Evolutionary conservation across 306 rosid species (phyloP), one percentile per base, ranked within the genome.

Genomic region (Abrus pulchellus): DNA sequence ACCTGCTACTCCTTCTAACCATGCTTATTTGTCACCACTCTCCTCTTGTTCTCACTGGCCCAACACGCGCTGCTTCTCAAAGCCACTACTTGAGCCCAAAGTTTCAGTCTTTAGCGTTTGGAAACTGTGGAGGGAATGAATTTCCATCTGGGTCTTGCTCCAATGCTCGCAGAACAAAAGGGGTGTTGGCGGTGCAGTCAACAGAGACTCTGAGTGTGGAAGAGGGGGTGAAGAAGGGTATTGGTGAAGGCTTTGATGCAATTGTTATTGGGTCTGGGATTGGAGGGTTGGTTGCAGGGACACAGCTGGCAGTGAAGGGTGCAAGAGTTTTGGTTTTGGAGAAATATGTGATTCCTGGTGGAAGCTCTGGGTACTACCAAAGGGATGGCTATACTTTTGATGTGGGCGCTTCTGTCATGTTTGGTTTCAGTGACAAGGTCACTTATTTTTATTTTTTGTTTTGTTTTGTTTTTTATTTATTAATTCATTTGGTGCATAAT

Each of bases 391-490:
- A 95, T 80, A 93, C 96, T 75, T 95, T 93, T 85, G 98, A 95
- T 87, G 99, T 93, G 72, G 97, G 98, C 0, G 93, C 99, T 78
- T 95, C 98, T 78, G 99, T 95, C 75, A 93, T 95, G 99, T 95
- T 95, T 65, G 97, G 99, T 80, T 95, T 95, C 88, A 91, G 98
- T 80, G 93, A 93, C 63, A 95, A 95, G 98, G 99, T 95, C 12
- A 52, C 90, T 59, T 75, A 40, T 54, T 48, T 53, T 20, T 20
- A 20, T 20, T 7, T 48, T 1, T 5, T 4, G 20, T 36, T 36
- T 5, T 4, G 20, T 36, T 36, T 9, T 50, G 5, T 9, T 14
- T 13, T 50, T n/a, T 3, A 13, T 40, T 45, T 68, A 44, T 20
- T 20, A 20, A 20, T 20, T 20, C 20, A 1, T 43, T 27, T 8